Evolutionary conservation across 371 early-diverging fungal species (phyloP).

Genomic region (Mortierella sp.): DNA sequence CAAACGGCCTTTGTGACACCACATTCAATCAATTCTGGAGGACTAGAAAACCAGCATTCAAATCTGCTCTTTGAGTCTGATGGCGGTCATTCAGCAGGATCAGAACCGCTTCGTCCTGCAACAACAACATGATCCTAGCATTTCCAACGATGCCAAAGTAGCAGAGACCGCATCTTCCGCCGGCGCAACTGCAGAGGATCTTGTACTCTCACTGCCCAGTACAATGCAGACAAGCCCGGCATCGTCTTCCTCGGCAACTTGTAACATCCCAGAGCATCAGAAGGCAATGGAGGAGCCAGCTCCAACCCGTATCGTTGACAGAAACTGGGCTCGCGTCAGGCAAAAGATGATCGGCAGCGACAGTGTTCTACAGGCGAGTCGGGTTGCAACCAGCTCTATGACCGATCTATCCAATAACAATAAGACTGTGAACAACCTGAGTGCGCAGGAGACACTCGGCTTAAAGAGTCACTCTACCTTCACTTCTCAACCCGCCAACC

Average conservation of each 20-base stretch:
- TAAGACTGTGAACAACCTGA: background rate
- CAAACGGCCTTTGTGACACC: too few species aligned
- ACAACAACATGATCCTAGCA: too few species aligned
- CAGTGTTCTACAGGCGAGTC: background rate
- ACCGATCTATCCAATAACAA: background rate
- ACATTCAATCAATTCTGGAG: too few species aligned
- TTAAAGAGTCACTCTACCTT: background rate
- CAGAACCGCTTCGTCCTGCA: background rate
- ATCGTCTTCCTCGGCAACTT: background rate
- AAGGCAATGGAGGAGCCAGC: background rate
- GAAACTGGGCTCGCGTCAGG: conserved; percentile 50
- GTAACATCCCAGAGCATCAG: conserved; percentile 1
- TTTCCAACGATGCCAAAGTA: too few species aligned
- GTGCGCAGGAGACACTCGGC: background rate
- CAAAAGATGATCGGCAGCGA: conserved; percentile 39
- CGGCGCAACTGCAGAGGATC: too few species aligned
- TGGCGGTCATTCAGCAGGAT: conserved; percentile 26
- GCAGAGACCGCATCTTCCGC: too few species aligned
- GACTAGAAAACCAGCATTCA: too few species aligned
- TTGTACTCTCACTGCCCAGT: too few species aligned
- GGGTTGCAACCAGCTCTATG: background rate
- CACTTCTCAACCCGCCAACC: background rate
- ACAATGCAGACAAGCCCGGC: too few species aligned
- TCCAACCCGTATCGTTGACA: conserved; percentile 28
- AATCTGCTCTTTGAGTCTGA: conserved; percentile 5